Base-by-base conservation (phyloP, 345 rosid species). In the Gossypioides kirkii region DNA sequence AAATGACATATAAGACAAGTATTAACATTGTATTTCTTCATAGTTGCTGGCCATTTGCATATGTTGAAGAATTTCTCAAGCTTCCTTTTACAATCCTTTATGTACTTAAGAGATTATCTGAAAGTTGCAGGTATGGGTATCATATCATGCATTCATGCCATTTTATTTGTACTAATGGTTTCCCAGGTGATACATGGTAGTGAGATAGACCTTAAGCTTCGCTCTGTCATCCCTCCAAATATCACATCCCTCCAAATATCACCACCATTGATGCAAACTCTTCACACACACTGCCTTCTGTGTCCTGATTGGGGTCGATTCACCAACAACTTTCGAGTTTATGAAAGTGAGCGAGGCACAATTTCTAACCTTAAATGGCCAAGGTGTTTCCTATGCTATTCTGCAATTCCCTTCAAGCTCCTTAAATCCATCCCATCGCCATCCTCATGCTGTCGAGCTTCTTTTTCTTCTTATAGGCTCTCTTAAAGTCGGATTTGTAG, bases 401-500 rank as follows among this genome's bases (percentile, higher is more conserved):
- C 25, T n/a, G 25, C 68, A 38, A 14, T 38, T 62, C 47, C 47
- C 68, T 38, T 20, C 69, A 42, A 32, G 50, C 50, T 41, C 69
- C 69, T 64, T 42, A 20, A 64, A 42, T 62, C 17, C 17, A 8
- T 23, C 42, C 11, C 28, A 42, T 16, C 11, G 50, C 10, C 32
- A 42, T 42, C n/a, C 28, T 10, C 4, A 42, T 18, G 4, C 52
- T 0, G 28, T 50, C 18, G 32, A 64, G 69, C 52, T 64, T 41
- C 69, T 42, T 64, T 64, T 63, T 42, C 50, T 64, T 64, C 28
- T 64, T 49, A 42, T 20, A 18, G 50, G 50, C 69, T 63, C 26
- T 63, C 68, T 63, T 18, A 47, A 63, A 63, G 26, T 41, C 16
- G 68, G 68, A 16, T 63, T 63, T 18, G 13, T 63, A 4, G 68